These are phyloP conservation scores for Kalaharituber pfeilii DNA, from an alignment of 2,329 filamentous ascomycete genomes.

Conservation along the genomic window DNA sequence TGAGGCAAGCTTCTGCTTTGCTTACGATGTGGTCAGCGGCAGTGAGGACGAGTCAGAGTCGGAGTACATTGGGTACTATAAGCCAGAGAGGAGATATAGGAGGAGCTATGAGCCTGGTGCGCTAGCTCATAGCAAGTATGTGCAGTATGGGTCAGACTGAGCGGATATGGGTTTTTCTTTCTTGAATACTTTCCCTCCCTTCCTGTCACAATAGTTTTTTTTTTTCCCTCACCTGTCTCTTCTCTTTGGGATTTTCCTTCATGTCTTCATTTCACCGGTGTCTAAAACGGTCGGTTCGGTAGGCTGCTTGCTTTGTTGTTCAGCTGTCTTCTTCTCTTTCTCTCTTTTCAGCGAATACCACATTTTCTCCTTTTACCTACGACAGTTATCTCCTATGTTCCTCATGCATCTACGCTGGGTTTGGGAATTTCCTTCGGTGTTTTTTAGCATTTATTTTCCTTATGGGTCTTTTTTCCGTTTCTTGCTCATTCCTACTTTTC, in stretches of 20 bases:
- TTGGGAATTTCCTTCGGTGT: no score
- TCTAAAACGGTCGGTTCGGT: no score
- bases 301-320: no score
- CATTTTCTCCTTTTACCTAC: neutral
- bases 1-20: slow-evolving; percentile 1
- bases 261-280: neutral
- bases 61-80: neutral
- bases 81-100: neutral
- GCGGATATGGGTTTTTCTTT: neutral
- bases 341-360: neutral
- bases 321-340: no score
- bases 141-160: neutral
- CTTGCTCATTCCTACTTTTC: no score
- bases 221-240: neutral
- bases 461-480: no score
- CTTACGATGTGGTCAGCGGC: neutral
- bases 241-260: neutral
- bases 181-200: neutral
- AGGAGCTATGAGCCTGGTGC: neutral
- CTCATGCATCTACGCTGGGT: no score
- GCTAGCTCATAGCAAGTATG: neutral
- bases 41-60: neutral
- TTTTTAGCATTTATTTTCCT: no score
- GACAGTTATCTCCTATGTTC: no score
- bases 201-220: neutral